Evolutionary conservation across 768 basidiomycete genomes (phyloP).

Genomic region (Infundibulicybe gibba): DNA sequence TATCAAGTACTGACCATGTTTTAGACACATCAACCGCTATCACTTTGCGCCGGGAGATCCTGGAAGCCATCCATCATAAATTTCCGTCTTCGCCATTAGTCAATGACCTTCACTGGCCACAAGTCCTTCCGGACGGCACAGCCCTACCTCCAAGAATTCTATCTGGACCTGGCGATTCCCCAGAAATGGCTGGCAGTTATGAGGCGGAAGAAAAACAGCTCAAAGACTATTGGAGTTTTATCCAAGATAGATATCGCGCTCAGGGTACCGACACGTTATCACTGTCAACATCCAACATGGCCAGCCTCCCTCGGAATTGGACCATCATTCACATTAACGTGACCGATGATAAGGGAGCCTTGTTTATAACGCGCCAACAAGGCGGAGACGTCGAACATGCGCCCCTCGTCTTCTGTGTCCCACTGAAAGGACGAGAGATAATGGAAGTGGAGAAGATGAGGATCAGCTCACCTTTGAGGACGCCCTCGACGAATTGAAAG

Average conservation of each 20-base stretch:
- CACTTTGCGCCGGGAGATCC: constrained; percentile 81
- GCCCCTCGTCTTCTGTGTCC: constrained; percentile 85
- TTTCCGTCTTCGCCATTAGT: constrained; percentile 34
- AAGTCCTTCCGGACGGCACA: constrained; percentile 41
- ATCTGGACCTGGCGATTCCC: too few relatives aligned
- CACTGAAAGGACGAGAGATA: constrained; percentile 82
- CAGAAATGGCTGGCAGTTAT: constrained; percentile 34
- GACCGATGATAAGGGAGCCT: constrained; percentile 75
- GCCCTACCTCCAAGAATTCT: constrained; percentile 24
- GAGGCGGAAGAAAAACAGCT: constrained; percentile 24
- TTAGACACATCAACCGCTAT: constrained; percentile 74
- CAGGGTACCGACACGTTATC: constrained; percentile 35
- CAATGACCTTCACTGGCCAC: constrained; percentile 80
- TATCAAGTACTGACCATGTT: neutral
- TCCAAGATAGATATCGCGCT: constrained; percentile 52
- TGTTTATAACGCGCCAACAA: constrained; percentile 81
- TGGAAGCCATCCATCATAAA: constrained; percentile 78
- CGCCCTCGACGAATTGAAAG: constrained; percentile 67
- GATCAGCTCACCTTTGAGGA: constrained; percentile 71
- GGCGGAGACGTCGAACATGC: constrained; percentile 33
- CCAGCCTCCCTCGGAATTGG: constrained; percentile 72
- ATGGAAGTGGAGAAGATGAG: constrained; percentile 61
- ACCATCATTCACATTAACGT: constrained; percentile 80
- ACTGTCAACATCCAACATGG: constrained; percentile 36
- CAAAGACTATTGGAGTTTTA: constrained; percentile 58